Base-by-base conservation (phyloP, 1,284 basidiomycete genomes). In the Athelia sp. region DNA sequence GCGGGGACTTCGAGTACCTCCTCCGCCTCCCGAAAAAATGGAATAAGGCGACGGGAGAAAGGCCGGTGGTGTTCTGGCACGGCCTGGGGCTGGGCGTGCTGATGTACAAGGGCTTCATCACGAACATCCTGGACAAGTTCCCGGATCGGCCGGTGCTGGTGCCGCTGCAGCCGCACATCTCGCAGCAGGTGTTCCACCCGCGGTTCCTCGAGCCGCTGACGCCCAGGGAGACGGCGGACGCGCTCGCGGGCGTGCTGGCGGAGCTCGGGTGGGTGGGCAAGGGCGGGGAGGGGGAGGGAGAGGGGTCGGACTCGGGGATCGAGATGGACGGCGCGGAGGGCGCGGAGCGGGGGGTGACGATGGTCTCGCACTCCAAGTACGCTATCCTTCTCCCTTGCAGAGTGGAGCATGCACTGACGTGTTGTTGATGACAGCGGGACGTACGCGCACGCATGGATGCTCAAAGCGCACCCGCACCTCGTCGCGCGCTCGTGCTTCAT, bases 351-450 rank as follows among this genome's bases (percentile, higher is more conserved):
- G 89, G 90, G 3, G 72, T 94, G 18, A 87, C 83, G 0, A 67
- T 96, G 58, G 56, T 96, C 49, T 92, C 89, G 62, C 93, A 96
- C 67, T 95, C 91, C 48, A 94, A 95, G 86, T 89, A 55, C 47
- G 82, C 67, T 10, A 4, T 29, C 13, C 4, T 50, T 44, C 14
- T 38, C 40, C 13, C 35, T n/a, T n/a, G n/a, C n/a, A n/a, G n/a
- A n/a, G n/a, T 32, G n/a, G n/a, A 36, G 26, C 26, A 23, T 34
- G 38, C 26, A 24, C 43, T 44, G 26, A 40, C n/a, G n/a, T 48
- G 60, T 21, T 36, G n/a, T n/a, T n/a, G n/a, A n/a, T 46, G 38
- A 26, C 53, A 87, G 84, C 56, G 86, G 87, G 2, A 82, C 84
- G 3, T 90, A 89, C 60, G 68, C 75, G 0, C 90, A 93, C 60